Base-by-base conservation (phyloP, 140 eudicot genomes). In the Stevia rebaudiana region DNA sequence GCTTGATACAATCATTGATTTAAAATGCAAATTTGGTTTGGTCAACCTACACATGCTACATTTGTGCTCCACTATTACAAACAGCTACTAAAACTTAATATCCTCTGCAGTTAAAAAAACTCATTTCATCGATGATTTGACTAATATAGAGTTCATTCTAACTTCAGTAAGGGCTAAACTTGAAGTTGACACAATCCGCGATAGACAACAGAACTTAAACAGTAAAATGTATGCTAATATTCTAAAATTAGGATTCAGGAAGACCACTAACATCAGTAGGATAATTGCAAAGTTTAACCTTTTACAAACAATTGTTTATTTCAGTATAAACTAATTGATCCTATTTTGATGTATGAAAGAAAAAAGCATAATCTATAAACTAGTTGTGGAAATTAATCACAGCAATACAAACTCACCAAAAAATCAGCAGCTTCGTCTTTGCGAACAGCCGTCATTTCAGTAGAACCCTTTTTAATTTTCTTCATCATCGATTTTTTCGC, bases 401-500 rank as follows among this genome's bases (percentile, higher is more conserved):
- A 0, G 40, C 13, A 42, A 9, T 5, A 39, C 11, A 11, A 64
- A 57, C 62, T 21, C 6, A 80, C 96, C 94, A 88, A 56, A 49
- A 82, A 88, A 78, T 88, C 96, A 42, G 81, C 78, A 47, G 82
- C 59, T 71, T 78, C 78, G 0, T 68, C 83, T 74, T 79, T 79
- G 68, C 84, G 69, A 48, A 23, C 67, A 9, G 79, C 80, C 2
- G 83, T 66, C 1, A 81, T 39, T 15, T 80, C 77, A 6, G 76
- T 64, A 18, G 94, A 73, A 7, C 77, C 84, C 56, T 82, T 82
- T 71, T 84, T 82, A 42, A 74, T 61, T 49, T 75, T 83, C 92
- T 80, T 87, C 80, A 65, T 54, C 78, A 69, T 74, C 0, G 83
- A 72, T 60, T 84, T 84, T 71, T 82, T 88, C 10, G 83, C 83